A percentile compares a stretch with the other conserved stretches of the same genome.
phyloP scores from a whole-genome alignment of 139 green algal genomes.

The Volvox reticuliferus region DNA sequence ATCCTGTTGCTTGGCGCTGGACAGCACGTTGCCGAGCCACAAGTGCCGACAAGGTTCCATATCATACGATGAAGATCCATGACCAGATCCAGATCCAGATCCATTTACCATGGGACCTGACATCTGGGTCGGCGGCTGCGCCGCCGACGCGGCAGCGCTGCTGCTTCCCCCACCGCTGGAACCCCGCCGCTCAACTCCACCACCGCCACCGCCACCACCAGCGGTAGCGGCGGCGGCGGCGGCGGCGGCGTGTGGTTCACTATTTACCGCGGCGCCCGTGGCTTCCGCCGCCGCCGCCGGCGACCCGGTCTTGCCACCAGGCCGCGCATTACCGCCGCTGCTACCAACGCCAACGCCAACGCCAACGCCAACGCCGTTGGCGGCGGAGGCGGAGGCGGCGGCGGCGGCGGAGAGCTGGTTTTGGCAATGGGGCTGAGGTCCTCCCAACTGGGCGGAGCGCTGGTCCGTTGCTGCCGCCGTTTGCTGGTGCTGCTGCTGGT shows the following conservation, averaged over 20 bases:
- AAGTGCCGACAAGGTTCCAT: conserved; percentile 72
- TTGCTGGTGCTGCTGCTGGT: not conserved
- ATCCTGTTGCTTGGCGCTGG: conserved; percentile 65
- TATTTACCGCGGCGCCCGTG: not conserved
- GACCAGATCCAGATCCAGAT: not conserved
- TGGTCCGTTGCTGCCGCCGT: not conserved
- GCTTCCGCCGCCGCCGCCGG: too few species aligned
- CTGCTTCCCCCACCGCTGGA: not conserved
- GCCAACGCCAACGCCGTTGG: too few species aligned
- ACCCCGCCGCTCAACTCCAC: not conserved
- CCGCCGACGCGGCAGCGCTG: not conserved
- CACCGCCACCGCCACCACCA: not conserved
- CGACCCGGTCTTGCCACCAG: not conserved
- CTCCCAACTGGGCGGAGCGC: too few species aligned
- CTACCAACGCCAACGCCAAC: too few species aligned
- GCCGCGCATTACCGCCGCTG: too few species aligned
- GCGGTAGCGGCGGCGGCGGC: too few species aligned
- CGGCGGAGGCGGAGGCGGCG: too few species aligned
- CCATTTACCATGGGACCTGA: not conserved
- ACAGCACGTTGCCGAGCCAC: conserved; percentile 87
- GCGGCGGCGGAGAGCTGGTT: too few species aligned
- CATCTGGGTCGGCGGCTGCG: not conserved
- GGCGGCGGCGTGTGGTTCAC: too few species aligned
- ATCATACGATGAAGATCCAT: not conserved
- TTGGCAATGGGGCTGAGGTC: not conserved